A percentile compares a stretch with the other conserved stretches of the same genome.
These are phyloP conservation scores for Tetrapyrgos nigripes DNA, from an alignment of 1,284 basidiomycete species.

Conservation along the genomic window DNA sequence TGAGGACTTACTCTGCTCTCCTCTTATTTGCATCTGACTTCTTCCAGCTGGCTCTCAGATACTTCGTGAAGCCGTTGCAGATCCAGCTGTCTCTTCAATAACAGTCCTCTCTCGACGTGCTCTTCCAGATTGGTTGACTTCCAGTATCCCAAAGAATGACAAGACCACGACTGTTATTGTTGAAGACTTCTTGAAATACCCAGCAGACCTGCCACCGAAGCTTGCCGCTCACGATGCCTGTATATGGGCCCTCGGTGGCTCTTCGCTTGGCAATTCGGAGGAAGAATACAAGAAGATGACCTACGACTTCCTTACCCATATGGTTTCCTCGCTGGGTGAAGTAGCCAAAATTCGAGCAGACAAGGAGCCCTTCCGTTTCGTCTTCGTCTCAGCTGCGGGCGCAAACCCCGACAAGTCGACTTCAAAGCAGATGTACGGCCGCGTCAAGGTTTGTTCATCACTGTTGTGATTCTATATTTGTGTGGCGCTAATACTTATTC, in stretches of 20 bases:
- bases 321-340: not conserved
- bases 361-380: not conserved
- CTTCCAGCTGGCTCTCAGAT: conserved; percentile 43
- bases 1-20: conserved; percentile 18
- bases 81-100: conserved; percentile 37
- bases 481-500: not conserved
- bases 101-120: conserved; percentile 41
- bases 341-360: not conserved
- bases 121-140: conserved; percentile 40
- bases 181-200: conserved; percentile 41
- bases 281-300: conserved; percentile 44
- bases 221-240: conserved; percentile 45
- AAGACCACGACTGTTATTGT: conserved; percentile 35
- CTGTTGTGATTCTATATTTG: not conserved
- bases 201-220: conserved; percentile 33
- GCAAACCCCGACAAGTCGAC: not conserved
- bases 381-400: conserved; percentile 4
- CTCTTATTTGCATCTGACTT: not conserved
- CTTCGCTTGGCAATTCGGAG: conserved; percentile 38
- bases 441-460: not conserved
- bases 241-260: conserved; percentile 47
- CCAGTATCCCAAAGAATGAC: conserved; percentile 34
- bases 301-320: conserved; percentile 34
- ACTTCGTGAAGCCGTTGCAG: conserved; percentile 42
- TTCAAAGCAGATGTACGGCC: conserved; percentile 4